Base-by-base conservation (phyloP, 2,329 filamentous ascomycete genomes). In the Colletotrichum filicis region DNA sequence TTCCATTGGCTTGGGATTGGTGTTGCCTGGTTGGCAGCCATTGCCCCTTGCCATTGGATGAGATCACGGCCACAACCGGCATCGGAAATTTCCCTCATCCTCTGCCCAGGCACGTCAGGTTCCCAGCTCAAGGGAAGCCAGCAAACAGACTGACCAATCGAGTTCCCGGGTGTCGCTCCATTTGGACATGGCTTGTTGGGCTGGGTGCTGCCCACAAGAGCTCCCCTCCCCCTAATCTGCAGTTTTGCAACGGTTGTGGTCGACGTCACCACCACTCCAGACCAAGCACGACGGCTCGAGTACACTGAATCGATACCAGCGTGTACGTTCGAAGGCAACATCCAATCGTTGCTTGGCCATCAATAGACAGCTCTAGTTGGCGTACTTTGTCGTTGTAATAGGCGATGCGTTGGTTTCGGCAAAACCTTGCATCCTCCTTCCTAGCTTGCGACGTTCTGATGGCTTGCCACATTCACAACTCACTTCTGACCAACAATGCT, bases 1-100 rank as follows among this genome's bases (percentile, higher is more conserved):
- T 73, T 69, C 70, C 66, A 69, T 60, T 69, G 70, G 66, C 55
- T 55, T 73, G 66, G 66, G 59, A 59, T 14, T 56, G 46, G 37
- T 64, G 46, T 57, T 72, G 37, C 42, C 46, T 24, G 52, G 57
- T 49, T 32, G 66, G 42, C 56, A 57, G 35, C 35, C 55, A 59
- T 59, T 60, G 19, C 28, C 32, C 19, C 32, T 12, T 30, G 28
- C 70, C 32, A 72, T 68, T 71, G 68, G 64, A 52, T 16, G 22
- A 63, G 52, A 42, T 32, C 26, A 26, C 46, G 56, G 37, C 55
- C 60, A 66, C 55, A 63, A 61, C 55, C 71, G 56, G 66, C 60
- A 60, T 70, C 71, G 71, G 71, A 70, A 61, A 69, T 72, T 72
- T 68, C 30, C 57, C 65, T 63, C 58, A 49, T 58, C 35, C 69